Conservation (phyloP, 768 basidiomycete genomes). For the Podaxis sp. region DNA sequence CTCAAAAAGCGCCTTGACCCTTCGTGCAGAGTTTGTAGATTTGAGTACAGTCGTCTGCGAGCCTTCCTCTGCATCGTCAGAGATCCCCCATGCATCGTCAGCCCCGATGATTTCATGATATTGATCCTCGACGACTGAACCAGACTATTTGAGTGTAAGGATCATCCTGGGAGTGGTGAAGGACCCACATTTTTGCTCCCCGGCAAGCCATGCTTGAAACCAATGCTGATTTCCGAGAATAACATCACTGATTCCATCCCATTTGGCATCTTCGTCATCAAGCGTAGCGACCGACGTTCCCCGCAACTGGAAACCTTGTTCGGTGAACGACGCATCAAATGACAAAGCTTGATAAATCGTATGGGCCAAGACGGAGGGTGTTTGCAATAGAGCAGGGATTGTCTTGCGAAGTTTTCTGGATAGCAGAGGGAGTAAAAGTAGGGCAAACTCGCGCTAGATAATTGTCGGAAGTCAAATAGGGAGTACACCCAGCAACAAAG, state of each 20-base stretch:
- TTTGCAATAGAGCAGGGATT: constrained; percentile 65
- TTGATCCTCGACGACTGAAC: constrained; percentile 79
- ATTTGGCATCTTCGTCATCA: constrained; percentile 30
- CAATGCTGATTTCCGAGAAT: constrained; percentile 82
- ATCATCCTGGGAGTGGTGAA: background rate
- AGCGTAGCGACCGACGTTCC: constrained; percentile 39
- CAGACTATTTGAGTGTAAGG: background rate
- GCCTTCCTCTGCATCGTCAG: constrained; percentile 50
- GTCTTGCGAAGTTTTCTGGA: constrained; percentile 72
- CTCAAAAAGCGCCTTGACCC: constrained; percentile 80
- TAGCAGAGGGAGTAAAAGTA: constrained; percentile 73
- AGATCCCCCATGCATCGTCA: constrained; percentile 81
- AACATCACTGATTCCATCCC: constrained; percentile 78
- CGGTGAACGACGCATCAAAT: constrained; percentile 77
- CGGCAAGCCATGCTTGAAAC: constrained; percentile 89
- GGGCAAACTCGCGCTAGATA: constrained; percentile 75
- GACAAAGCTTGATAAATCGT: constrained; percentile 89
- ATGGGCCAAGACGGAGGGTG: constrained; percentile 87
- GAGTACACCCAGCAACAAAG: background rate
- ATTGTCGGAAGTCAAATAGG: constrained; percentile 4
- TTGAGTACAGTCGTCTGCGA: constrained; percentile 41
- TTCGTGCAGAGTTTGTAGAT: constrained; percentile 80
- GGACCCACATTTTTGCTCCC: constrained; percentile 83
- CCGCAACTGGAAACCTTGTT: constrained; percentile 65
- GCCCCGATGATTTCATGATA: constrained; percentile 81